Evolutionary conservation across 305 asterid genomes (phyloP).

Genomic region (Fraxinus dipetala): DNA sequence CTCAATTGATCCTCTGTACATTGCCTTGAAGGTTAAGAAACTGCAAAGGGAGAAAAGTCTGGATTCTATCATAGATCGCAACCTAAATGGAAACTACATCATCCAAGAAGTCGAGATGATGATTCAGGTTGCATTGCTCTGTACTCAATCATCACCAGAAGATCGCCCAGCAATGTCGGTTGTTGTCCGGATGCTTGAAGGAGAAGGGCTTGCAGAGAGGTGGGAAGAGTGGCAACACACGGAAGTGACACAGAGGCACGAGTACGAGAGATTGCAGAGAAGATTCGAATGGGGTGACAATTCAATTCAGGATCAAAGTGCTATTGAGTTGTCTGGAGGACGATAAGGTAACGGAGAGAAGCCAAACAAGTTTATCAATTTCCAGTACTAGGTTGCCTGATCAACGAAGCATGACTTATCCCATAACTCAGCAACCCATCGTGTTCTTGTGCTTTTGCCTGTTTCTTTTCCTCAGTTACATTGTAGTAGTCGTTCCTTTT

Average conservation of each 20-base stretch:
- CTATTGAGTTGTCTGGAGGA: constrained; percentile 79
- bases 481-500: not conserved
- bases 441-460: not conserved
- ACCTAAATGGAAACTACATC: constrained; percentile 48
- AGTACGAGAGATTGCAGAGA: constrained; percentile 67
- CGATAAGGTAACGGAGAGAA: constrained; percentile 33
- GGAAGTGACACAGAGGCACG: constrained; percentile 70
- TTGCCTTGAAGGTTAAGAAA: constrained; percentile 59
- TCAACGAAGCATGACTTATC: not conserved
- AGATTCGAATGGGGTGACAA: constrained; percentile 84
- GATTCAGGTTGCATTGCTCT: constrained; percentile 82
- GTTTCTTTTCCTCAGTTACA: not conserved
- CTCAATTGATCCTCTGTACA: not conserved
- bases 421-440: not conserved
- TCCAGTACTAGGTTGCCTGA: not conserved
- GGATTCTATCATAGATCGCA: constrained; percentile 66
- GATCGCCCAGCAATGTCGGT: constrained; percentile 94
- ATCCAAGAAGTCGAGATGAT: constrained; percentile 83
- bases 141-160: constrained; percentile 80
- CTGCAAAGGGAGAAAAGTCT: constrained; percentile 69
- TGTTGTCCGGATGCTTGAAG: constrained; percentile 88
- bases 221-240: constrained; percentile 94
- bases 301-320: constrained; percentile 67
- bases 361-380: not conserved
- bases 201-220: constrained; percentile 86